phyloP scores from a whole-genome alignment of 192 early-diverging fungal genomes.

The Podila epicladia region DNA sequence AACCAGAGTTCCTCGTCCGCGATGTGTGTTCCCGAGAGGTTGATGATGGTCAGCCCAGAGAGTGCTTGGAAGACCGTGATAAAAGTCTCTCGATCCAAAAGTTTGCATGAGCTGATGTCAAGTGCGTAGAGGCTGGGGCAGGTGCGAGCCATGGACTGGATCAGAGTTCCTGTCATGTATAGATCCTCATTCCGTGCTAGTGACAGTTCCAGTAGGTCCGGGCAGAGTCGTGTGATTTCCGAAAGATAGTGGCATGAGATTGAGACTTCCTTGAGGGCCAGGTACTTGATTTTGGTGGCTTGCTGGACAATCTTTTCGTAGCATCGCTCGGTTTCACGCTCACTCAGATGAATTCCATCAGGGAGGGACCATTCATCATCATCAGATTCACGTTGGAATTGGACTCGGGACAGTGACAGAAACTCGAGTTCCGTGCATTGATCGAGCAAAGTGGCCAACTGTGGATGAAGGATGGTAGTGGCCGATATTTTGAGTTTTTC shows the following conservation, averaged over 20 bases:
- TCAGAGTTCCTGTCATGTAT: conserved; percentile 2
- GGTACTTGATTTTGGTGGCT: conserved; percentile 19
- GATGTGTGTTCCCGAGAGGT: conserved; percentile 26
- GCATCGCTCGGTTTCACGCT: background rate
- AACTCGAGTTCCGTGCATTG: conserved; percentile 27
- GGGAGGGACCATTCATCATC: background rate
- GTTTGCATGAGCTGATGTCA: conserved; percentile 46
- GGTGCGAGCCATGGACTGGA: conserved; percentile 1
- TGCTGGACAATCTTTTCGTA: background rate
- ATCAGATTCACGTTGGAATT: background rate
- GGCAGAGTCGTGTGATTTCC: conserved; percentile 14
- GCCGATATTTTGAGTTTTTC: conserved; percentile 30
- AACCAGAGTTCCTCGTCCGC: conserved; percentile 16
- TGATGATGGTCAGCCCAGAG: conserved; percentile 27
- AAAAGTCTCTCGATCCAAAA: conserved; percentile 19
- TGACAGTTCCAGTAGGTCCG: conserved; percentile 33
- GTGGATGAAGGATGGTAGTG: background rate
- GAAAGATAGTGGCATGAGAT: conserved; percentile 2
- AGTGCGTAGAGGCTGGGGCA: conserved; percentile 35
- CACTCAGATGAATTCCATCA: background rate
- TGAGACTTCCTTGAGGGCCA: conserved; percentile 28
- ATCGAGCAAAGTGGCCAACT: conserved; percentile 10
- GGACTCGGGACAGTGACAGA: conserved; percentile 26
- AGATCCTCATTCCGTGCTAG: conserved; percentile 33
- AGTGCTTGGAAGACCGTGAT: conserved; percentile 10